Conservation (phyloP, 164 flowering plant genomes). For the Cinnamomum micranthum region DNA sequence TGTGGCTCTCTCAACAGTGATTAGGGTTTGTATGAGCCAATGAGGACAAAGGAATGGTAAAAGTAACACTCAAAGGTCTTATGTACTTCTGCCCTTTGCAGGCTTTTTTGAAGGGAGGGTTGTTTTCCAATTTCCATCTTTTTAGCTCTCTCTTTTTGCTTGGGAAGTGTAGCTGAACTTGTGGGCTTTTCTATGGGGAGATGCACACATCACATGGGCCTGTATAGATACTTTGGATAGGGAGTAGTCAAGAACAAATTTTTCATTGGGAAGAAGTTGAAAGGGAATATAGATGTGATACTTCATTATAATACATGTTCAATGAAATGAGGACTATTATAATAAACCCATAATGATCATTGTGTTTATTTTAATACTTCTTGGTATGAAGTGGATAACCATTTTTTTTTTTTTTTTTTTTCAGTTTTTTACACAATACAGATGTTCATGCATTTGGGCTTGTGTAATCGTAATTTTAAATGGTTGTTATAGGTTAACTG, state of each 20-base stretch:
- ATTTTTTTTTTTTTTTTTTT: too few relatives aligned
- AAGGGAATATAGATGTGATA: neutral
- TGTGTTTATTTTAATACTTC: neutral
- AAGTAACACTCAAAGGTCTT: constrained; percentile 6
- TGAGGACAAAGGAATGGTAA: constrained; percentile 12
- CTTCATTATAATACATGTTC: neutral
- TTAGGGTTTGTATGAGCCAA: constrained; percentile 7
- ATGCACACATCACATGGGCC: constrained; percentile 8
- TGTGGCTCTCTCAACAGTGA: neutral
- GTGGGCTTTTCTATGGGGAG: constrained; percentile 18
- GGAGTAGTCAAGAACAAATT: neutral
- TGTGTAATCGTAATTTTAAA: too few relatives aligned
- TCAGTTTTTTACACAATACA: too few relatives aligned
- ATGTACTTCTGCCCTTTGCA: constrained; percentile 4
- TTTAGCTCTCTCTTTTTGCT: constrained; percentile 9
- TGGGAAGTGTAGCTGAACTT: constrained; percentile 32
- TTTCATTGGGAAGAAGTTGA: neutral
- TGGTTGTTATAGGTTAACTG: neutral
- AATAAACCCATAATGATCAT: neutral
- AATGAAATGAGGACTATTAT: neutral
- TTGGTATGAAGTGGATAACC: too few relatives aligned
- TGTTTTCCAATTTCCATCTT: constrained; percentile 3
- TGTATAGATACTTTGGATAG: neutral
- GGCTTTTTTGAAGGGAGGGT: constrained; percentile 12
- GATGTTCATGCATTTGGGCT: too few relatives aligned